Evolutionary conservation across 108 stramenopile genomes (phyloP), one percentile per base, ranked within the genome.

Genomic region (Epithemia pelagica): DNA sequence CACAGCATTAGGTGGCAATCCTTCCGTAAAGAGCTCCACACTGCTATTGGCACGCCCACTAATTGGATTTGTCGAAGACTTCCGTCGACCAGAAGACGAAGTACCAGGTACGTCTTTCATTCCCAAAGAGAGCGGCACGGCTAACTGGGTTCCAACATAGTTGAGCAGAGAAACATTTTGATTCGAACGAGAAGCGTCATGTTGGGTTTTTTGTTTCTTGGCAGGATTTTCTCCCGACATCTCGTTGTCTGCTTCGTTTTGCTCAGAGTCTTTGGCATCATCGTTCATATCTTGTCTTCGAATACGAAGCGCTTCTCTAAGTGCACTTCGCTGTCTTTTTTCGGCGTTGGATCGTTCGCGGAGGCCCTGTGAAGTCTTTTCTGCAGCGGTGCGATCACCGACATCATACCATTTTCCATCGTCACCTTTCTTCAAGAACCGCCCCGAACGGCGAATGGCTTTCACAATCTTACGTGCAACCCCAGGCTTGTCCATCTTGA

Each of bases 281-380:
- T 24, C 32, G 29, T 32, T 29, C 31, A 70, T 28, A 29, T 71
- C 75, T 28, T 74, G 67, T n/a, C 61, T 28, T 54, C 74, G 52
- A 52, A 70, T 73, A 27, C 76, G 71, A 23, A 80, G 54, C n/a
- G 74, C 70, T 62, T 84, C 75, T 23, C 78, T 58, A 18, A 70
- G 70, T 0, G 74, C 78, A 30, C 66, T 69, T 37, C 77, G 70
- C 46, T 78, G 74, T 24, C 75, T 58, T 46, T 83, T 83, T 62
- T 83, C 82, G 21, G 80, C 82, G 28, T 84, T 84, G 37, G 83
- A 80, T 19, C 81, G 74, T 64, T 90, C 89, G 24, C 89, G 66
- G 60, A 90, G 63, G 23, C 84, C 89, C 74, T 90, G 89, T 0
- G 77, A 77, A 25, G 86, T 86, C 73, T 90, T 90, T 53, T 85